A percentile compares a stretch with the other conserved stretches of the same genome.
Conservation (phyloP, 2,329 filamentous ascomycete genomes). For the Blumeria graminis region DNA sequence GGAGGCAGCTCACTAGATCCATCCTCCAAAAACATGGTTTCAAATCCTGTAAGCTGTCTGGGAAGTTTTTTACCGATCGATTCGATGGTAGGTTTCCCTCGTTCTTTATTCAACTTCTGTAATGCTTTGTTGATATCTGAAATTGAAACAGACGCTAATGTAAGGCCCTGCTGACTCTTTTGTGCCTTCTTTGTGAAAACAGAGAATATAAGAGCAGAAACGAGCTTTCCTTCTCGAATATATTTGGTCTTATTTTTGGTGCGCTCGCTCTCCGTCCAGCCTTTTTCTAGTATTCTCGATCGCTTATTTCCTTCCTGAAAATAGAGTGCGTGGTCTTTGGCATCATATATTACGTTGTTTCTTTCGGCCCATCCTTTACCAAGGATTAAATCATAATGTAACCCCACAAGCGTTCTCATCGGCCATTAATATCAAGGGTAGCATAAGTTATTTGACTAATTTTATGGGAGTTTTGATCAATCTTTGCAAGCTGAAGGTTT, state of each 20-base stretch:
- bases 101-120: background rate
- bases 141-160: background rate
- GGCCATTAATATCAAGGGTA: background rate
- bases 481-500: background rate
- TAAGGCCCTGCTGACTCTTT: background rate
- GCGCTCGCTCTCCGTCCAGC: background rate
- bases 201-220: background rate
- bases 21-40: background rate
- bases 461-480: background rate
- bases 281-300: background rate
- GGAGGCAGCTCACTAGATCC: background rate
- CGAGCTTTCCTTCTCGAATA: background rate
- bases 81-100: background rate
- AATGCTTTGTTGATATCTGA: background rate
- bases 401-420: background rate
- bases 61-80: background rate
- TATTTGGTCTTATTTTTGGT: background rate
- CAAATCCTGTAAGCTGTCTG: background rate
- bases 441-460: background rate
- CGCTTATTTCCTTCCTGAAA: background rate
- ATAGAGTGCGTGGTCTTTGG: background rate
- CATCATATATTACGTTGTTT: background rate
- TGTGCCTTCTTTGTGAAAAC: background rate
- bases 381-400: slow-evolving; percentile 1
- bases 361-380: background rate